Conservation (phyloP, 371 early-diverging fungal genomes). For the Rhizomucor miehei region DNA sequence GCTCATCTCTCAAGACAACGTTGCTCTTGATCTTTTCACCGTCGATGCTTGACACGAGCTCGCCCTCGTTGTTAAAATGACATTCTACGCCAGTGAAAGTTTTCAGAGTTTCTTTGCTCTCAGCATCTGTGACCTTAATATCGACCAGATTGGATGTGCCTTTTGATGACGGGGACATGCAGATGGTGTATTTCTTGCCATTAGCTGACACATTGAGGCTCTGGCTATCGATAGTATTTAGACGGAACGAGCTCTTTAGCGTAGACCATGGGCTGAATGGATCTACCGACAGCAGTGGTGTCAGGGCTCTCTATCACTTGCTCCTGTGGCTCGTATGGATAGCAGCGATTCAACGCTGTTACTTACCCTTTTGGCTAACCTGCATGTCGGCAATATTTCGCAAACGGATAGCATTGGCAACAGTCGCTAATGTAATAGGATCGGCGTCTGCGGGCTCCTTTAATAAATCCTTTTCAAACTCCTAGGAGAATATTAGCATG, state of each 20-base stretch:
- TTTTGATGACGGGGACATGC: constrained; percentile 15
- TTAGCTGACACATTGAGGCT: constrained; percentile 28
- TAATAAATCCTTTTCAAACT: constrained; percentile 71
- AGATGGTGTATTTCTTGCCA: constrained; percentile 27
- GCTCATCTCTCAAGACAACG: constrained; percentile 58
- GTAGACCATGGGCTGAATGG: constrained; percentile 62
- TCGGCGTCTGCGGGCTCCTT: constrained; percentile 43
- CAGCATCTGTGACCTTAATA: constrained; percentile 24
- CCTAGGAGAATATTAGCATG: constrained; percentile 25
- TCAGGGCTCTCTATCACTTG: no score
- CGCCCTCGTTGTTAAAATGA: constrained; percentile 38
- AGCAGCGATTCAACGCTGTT: neutral
- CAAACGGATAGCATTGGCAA: constrained; percentile 65
- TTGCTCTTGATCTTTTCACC: constrained; percentile 54
- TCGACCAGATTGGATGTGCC: constrained; percentile 15
- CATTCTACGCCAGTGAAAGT: constrained; percentile 25
- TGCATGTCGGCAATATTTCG: constrained; percentile 41
- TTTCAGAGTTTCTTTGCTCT: constrained; percentile 22
- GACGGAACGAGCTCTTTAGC: constrained; percentile 49
- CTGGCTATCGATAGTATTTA: constrained; percentile 50
- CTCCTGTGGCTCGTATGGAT: neutral
- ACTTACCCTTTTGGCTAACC: constrained; percentile 22
- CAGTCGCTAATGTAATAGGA: constrained; percentile 66
- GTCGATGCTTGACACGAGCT: constrained; percentile 57
- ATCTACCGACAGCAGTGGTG: no score